Evolutionary conservation across 768 basidiomycete genomes (phyloP).

Genomic region (Suillus sp.): DNA sequence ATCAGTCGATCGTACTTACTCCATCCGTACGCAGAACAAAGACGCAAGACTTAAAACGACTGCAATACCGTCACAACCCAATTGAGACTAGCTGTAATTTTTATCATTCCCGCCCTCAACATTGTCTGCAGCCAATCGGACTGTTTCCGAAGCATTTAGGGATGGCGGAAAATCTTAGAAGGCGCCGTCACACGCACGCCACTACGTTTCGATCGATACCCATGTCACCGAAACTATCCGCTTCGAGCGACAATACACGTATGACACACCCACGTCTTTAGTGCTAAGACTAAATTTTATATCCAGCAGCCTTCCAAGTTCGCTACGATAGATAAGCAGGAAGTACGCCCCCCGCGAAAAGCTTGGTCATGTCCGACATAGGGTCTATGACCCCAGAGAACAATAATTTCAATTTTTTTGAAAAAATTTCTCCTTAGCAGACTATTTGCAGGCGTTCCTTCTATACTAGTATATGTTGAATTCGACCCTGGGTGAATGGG

Average conservation of each 20-base stretch:
- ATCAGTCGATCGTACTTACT: no score
- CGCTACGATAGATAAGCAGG: no score
- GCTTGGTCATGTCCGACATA: no score
- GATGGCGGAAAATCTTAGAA: neutral
- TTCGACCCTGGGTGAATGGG: neutral
- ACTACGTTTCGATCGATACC: no score
- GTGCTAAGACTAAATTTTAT: neutral
- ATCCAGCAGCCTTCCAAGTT: neutral
- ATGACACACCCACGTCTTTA: no score
- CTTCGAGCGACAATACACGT: neutral
- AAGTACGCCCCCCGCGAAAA: no score
- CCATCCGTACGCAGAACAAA: neutral
- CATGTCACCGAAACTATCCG: neutral
- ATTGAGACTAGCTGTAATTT: neutral
- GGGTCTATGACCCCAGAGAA: no score
- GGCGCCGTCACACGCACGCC: no score
- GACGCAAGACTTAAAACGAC: no score
- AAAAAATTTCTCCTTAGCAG: neutral
- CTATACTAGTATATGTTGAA: neutral
- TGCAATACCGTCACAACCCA: neutral
- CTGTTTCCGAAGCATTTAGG: neutral
- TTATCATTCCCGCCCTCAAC: neutral
- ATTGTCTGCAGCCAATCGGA: neutral
- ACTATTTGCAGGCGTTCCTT: neutral
- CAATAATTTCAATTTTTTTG: no score